A percentile compares a stretch with the other conserved stretches of the same genome.
These are phyloP conservation scores for Calonectria fujianensis DNA, from an alignment of 2,329 filamentous ascomycete genomes.

Conservation along the genomic window DNA sequence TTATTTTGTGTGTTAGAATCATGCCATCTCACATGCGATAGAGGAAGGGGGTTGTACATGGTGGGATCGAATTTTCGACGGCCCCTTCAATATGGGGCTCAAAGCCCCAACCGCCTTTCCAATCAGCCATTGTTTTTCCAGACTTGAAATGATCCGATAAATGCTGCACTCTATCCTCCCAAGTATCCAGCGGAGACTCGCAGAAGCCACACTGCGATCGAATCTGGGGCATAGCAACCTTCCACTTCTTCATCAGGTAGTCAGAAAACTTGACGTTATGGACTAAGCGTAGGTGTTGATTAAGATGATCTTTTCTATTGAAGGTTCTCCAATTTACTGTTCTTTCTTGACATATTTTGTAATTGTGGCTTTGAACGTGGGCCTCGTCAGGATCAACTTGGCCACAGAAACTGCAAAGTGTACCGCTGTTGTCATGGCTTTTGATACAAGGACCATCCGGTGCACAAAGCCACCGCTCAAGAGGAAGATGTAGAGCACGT, in stretches of 20 bases:
- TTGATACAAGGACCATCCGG: constrained; percentile 58
- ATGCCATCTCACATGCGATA: background rate
- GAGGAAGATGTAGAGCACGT: constrained; percentile 66
- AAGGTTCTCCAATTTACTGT: constrained; percentile 64
- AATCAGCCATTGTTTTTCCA: constrained; percentile 63
- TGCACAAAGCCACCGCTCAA: constrained; percentile 66
- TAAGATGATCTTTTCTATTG: constrained; percentile 64
- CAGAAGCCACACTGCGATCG: constrained; percentile 64
- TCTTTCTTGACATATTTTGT: constrained; percentile 69
- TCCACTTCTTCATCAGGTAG: constrained; percentile 57
- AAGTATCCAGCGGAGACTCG: constrained; percentile 58
- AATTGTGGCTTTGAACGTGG: constrained; percentile 60
- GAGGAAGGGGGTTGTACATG: constrained; percentile 53
- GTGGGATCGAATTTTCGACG: constrained; percentile 63
- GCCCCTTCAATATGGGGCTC: constrained; percentile 59
- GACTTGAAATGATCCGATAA: constrained; percentile 63
- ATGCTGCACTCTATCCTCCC: constrained; percentile 59
- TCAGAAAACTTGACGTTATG: constrained; percentile 61
- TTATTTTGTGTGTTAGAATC: background rate
- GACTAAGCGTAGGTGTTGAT: constrained; percentile 63
- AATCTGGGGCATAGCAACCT: constrained; percentile 59
- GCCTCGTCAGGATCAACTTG: constrained; percentile 54
- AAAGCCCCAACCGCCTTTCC: constrained; percentile 65
- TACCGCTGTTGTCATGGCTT: constrained; percentile 56
- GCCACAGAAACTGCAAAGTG: constrained; percentile 59